These are phyloP conservation scores for Ophiostoma montium DNA, from an alignment of 2,329 filamentous ascomycete genomes.

Conservation along the genomic window DNA sequence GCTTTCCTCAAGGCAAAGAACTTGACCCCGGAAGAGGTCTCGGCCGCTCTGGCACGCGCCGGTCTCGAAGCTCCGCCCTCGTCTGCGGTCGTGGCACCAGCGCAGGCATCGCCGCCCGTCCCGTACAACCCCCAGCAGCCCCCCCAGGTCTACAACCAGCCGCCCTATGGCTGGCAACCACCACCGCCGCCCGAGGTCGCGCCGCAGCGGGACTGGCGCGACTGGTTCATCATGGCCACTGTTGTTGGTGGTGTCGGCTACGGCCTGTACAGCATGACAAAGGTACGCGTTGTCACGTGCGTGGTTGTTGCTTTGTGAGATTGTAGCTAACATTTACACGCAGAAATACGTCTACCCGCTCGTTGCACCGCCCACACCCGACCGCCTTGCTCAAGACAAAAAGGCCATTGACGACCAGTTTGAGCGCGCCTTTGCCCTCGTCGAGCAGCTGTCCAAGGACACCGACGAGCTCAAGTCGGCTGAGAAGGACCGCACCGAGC, in stretches of 20 bases:
- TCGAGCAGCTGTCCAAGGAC: constrained; percentile 85
- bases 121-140: constrained; percentile 20
- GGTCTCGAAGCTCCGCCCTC: constrained; percentile 38
- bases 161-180: constrained; percentile 41
- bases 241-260: constrained; percentile 83
- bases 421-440: constrained; percentile 74
- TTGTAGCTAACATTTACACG: background rate
- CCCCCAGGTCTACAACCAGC: constrained; percentile 29
- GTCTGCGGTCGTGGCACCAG: constrained; percentile 23
- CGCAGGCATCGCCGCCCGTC: constrained; percentile 16
- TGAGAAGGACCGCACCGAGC: constrained; percentile 71
- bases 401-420: constrained; percentile 85
- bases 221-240: constrained; percentile 99
- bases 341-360: constrained; percentile 84
- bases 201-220: constrained; percentile 84
- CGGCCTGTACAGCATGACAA: constrained; percentile 74
- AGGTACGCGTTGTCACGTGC: constrained; percentile 36
- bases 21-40: constrained; percentile 89
- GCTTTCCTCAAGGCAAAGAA: constrained; percentile 95
- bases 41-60: constrained; percentile 63
- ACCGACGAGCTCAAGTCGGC: constrained; percentile 77
- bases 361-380: constrained; percentile 83
- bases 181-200: constrained; percentile 35
- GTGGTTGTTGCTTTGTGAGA: background rate
- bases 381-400: constrained; percentile 90